phyloP scores from a whole-genome alignment of 1,284 basidiomycete species.

The Apiotrichum brassicae region DNA sequence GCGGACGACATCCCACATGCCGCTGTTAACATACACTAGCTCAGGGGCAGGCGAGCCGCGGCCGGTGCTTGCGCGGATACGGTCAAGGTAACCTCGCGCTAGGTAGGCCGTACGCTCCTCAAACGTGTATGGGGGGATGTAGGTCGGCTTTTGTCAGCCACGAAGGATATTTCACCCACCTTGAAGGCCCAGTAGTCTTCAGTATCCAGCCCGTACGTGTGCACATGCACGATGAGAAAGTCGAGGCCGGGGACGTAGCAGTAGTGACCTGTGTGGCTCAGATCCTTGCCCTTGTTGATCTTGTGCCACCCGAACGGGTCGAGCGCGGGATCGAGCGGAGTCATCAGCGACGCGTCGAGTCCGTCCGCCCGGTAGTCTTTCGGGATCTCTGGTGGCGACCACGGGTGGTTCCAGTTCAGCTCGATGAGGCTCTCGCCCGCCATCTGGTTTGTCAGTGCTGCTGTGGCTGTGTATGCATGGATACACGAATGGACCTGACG shows the following conservation, averaged over 20 bases:
- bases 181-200: slow-evolving; percentile 12
- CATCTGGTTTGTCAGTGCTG: no score
- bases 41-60: slow-evolving; percentile 11
- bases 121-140: slow-evolving; percentile 18
- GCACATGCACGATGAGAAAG: slow-evolving; percentile 14
- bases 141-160: not conserved
- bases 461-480: no score
- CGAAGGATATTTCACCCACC: slow-evolving; percentile 4
- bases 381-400: slow-evolving; percentile 1
- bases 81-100: slow-evolving; percentile 8
- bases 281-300: not conserved
- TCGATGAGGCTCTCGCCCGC: slow-evolving; percentile 15
- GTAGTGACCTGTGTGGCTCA: slow-evolving; percentile 7
- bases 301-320: not conserved
- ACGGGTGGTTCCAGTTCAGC: slow-evolving; percentile 13
- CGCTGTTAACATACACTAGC: slow-evolving; percentile 13
- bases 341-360: not conserved
- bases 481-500: no score
- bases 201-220: slow-evolving; percentile 18
- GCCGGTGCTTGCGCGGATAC: not conserved
- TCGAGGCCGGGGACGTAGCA: slow-evolving; percentile 20
- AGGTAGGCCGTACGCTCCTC: slow-evolving; percentile 13
- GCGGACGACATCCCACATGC: slow-evolving; percentile 17
- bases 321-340: not conserved
- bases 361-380: not conserved